Evolutionary conservation across 2,329 filamentous ascomycete species (phyloP), one percentile per base, ranked within the genome.

Genomic region (Pleoardoris graminearum): DNA sequence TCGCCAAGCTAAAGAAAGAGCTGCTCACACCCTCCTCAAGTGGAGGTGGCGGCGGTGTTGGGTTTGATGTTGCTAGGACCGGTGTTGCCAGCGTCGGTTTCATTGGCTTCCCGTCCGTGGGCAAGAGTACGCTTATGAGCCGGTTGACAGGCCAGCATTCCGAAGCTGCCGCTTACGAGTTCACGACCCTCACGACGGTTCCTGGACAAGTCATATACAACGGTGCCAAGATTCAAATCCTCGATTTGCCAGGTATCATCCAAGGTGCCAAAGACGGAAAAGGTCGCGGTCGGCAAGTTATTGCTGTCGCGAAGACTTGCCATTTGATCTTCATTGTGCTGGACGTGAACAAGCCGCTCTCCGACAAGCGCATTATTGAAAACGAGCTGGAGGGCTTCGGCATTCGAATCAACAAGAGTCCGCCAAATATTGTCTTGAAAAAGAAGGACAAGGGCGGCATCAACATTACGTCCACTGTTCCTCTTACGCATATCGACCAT

Each of bases 401-500:
- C 29, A 97, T 99, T 71, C 85, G 94, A 51, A 93, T 97, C 80
- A 99, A 99, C 81, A 99, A 97, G 80, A 79, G 86, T 65, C 94
- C 94, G 22, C 94, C 94, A 35, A 99, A 99, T 74, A 99, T 99
- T 68, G 90, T 94, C n/a, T 96, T 97, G 81, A 95, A 88, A 78
- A 99, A 99, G 82, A 99, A 99, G 81, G 94, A 99, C 77, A 97
- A 97, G 79, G 94, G 94, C 63, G 94, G 94, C 30, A 85, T 99
- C 70, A 92, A 90, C 69, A 94, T 99, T 70, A 96, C 92, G n/a
- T 94, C 85, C 76, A 99, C 94, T 2, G 88, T 94, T 38, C 91
- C 92, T 4, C 80, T 99, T 63, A 88, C 88, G 21, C 91, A 99
- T 76, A 96, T 99, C 68, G 90, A 94, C 73, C 83, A 91, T 63